Evolutionary conservation across 768 basidiomycete genomes (phyloP).

Genomic region (Lentinula guzmanii): DNA sequence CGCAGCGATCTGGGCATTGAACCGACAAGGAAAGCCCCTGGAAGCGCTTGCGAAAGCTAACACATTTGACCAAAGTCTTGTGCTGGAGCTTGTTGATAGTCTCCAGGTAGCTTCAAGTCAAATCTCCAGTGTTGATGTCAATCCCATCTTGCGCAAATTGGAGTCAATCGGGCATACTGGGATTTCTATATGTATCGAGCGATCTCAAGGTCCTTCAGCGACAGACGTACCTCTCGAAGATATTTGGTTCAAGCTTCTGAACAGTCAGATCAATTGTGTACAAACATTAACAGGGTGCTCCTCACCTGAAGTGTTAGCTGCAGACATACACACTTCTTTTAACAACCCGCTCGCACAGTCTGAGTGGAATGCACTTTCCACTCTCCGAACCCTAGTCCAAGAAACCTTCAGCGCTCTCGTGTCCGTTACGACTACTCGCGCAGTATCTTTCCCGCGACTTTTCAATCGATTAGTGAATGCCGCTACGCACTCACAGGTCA

Average conservation of each 20-base stretch:
- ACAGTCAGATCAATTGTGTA: conserved; percentile 74
- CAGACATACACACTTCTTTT: conserved; percentile 11
- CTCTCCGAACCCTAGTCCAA: conserved; percentile 73
- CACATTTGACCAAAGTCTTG: conserved; percentile 46
- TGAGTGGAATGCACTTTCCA: conserved; percentile 33
- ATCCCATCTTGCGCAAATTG: conserved; percentile 24
- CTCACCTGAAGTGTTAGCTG: conserved; percentile 15
- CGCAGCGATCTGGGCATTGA: conserved; percentile 77
- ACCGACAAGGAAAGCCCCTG: conserved; percentile 55
- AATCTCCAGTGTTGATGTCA: neutral
- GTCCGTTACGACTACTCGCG: conserved; percentile 71
- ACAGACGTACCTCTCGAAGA: conserved; percentile 59
- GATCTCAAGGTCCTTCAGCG: conserved; percentile 40
- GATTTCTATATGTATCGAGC: conserved; percentile 63
- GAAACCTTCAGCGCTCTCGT: conserved; percentile 80
- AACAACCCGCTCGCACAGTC: conserved; percentile 14
- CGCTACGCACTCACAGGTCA: conserved; percentile 40
- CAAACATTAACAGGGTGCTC: conserved; percentile 56
- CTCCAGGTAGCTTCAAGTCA: conserved; percentile 17
- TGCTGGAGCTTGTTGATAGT: conserved; percentile 33
- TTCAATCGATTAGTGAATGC: conserved; percentile 90
- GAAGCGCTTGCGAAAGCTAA: conserved; percentile 67
- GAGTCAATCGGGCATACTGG: conserved; percentile 55
- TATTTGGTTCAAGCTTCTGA: conserved; percentile 84
- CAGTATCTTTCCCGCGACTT: conserved; percentile 84